Conservation (phyloP, 148 eudicot species). For the Cornus suecica region DNA sequence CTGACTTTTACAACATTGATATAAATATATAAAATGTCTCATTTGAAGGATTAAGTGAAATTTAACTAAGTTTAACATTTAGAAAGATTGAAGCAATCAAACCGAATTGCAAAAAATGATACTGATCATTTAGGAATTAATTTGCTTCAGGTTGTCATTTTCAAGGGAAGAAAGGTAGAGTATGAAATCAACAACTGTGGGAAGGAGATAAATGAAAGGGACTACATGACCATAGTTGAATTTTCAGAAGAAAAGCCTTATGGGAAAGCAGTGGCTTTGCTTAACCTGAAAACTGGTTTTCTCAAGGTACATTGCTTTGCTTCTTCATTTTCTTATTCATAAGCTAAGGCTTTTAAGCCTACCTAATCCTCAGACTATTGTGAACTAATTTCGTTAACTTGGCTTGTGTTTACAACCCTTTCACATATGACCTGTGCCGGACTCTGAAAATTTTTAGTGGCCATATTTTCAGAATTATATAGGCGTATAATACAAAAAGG, state of each 20-base stretch:
- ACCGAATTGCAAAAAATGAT: too few relatives aligned
- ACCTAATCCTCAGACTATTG: neutral
- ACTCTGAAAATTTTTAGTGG: too few relatives aligned
- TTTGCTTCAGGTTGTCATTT: conserved; percentile 47
- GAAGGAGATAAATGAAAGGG: conserved; percentile 34
- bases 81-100: too few relatives aligned
- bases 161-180: conserved; percentile 58
- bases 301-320: conserved; percentile 34
- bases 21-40: neutral
- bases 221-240: conserved; percentile 67
- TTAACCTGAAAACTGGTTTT: conserved; percentile 51
- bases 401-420: too few relatives aligned
- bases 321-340: neutral
- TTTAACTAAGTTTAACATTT: too few relatives aligned
- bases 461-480: too few relatives aligned
- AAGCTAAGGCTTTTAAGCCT: neutral
- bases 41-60: too few relatives aligned
- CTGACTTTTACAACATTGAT: neutral
- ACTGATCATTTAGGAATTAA: neutral
- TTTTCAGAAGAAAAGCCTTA: conserved; percentile 61
- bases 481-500: too few relatives aligned
- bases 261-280: conserved; percentile 56
- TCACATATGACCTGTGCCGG: too few relatives aligned
- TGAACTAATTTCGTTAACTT: neutral
- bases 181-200: conserved; percentile 44